These are phyloP conservation scores for Entonaema liquescens DNA, from an alignment of 495 filamentous ascomycete species.

Conservation along the genomic window DNA sequence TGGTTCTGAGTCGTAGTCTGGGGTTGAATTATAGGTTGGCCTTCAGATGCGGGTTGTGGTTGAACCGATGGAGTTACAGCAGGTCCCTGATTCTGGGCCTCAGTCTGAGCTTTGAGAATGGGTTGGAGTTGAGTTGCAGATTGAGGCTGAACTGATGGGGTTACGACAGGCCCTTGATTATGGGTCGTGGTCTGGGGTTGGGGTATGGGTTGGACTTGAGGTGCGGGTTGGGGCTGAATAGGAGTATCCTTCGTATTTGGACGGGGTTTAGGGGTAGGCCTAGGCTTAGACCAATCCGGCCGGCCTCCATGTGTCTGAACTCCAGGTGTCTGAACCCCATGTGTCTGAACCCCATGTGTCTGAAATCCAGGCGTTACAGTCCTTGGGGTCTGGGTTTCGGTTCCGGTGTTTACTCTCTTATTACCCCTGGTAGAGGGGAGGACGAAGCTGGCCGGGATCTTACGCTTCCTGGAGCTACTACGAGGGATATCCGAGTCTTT, in stretches of 20 bases:
- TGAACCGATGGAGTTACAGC: too few relatives aligned
- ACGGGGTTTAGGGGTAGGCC: not conserved
- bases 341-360: too few relatives aligned
- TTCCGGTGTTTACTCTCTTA: not conserved
- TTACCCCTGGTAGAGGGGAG: not conserved
- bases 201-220: too few relatives aligned
- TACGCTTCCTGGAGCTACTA: slow-evolving; percentile 44
- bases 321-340: too few relatives aligned
- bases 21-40: too few relatives aligned
- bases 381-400: not conserved
- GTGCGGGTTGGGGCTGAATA: not conserved
- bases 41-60: too few relatives aligned
- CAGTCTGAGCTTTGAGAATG: not conserved
- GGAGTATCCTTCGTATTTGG: too few relatives aligned
- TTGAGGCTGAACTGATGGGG: not conserved
- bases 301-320: not conserved
- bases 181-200: not conserved
- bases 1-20: too few relatives aligned
- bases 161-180: too few relatives aligned
- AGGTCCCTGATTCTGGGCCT: too few relatives aligned
- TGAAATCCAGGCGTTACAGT: not conserved
- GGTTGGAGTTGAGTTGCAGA: not conserved
- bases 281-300: too few relatives aligned
- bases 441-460: slow-evolving; percentile 39
- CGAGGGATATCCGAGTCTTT: slow-evolving; percentile 27